Evolutionary conservation across 2,329 filamentous ascomycete genomes (phyloP).

Genomic region (Fusarium sp.): DNA sequence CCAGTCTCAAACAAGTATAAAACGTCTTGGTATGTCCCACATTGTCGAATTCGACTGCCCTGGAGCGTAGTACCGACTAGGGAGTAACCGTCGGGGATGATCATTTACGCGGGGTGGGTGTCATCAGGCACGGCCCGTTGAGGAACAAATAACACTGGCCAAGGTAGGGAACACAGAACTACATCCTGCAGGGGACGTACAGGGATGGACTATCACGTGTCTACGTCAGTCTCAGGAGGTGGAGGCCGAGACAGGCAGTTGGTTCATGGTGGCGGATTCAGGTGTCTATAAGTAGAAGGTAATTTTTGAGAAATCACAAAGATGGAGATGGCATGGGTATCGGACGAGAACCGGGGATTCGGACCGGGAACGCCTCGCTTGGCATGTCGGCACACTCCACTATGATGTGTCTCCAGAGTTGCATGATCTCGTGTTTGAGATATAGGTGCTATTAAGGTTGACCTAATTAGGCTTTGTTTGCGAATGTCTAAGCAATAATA

Average conservation of each 20-base stretch:
- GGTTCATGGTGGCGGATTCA: neutral
- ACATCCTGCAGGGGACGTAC: neutral
- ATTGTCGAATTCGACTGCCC: neutral
- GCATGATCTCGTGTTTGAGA: neutral
- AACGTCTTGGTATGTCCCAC: constrained; percentile 1
- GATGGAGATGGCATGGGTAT: neutral
- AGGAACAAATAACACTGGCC: neutral
- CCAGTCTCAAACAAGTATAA: neutral
- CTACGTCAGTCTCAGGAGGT: neutral
- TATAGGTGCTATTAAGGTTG: neutral
- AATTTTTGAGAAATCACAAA: neutral
- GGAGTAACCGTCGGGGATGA: neutral
- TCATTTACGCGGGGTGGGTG: neutral
- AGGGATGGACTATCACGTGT: neutral
- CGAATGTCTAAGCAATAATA: neutral
- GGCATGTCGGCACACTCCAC: neutral
- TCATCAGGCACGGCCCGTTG: constrained; percentile 3
- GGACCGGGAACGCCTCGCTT: neutral
- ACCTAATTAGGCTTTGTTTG: neutral
- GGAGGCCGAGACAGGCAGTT: neutral
- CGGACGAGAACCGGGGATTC: neutral
- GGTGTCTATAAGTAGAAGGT: neutral
- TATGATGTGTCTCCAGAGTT: neutral
- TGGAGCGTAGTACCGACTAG: neutral
- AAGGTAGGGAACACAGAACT: neutral